Evolutionary conservation across 768 basidiomycete species (phyloP), one percentile per base, ranked within the genome.

Genomic region (Suillus cothurnatus): DNA sequence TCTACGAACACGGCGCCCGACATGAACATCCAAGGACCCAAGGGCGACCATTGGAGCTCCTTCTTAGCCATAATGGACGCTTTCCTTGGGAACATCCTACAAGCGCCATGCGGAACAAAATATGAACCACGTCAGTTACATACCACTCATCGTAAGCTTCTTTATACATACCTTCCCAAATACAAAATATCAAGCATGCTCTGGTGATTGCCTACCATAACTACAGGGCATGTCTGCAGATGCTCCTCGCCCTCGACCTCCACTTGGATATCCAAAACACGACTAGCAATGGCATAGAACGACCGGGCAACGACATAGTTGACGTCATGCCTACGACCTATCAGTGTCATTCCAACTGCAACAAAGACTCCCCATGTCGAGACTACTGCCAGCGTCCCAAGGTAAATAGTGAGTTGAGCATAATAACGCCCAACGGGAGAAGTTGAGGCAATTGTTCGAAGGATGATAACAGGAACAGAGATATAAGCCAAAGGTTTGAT

Each of bases 51-150:
- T 69, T 90, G 88, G 41, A 99, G 80, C 56, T 94, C 92, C 71
- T 90, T 89, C 84, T 99, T 99, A 23, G 95, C 90, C 88, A 96
- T 93, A 74, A 99, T 96, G 50, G 91, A 86, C 6, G 93, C 84
- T 67, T 86, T 85, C 69, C 85, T 85, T 15, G 94, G 97, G 80
- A 97, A 92, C 69, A 94, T 82, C 70, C 94, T 92, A 69, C 52
- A 58, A 65, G 60, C 50, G 36, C 58, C 55, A 34, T 38, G 63
- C 38, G 64, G 47, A 63, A 47, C 17, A 61, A 19, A 62, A 67
- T 58, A 32, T 49, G 38, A 61, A 60, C n/a, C 56, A 66, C 63
- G 49, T 39, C 43, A 59, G 26, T 19, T 23, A 5, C 23, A 26
- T 9, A 39, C 26, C 58, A 41, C 57, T 58, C 34, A 23, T 34